A percentile compares a stretch with the other conserved stretches of the same genome.
Evolutionary conservation across 306 rosid species (phyloP).

Genomic region (Cicer chorassanicum): DNA sequence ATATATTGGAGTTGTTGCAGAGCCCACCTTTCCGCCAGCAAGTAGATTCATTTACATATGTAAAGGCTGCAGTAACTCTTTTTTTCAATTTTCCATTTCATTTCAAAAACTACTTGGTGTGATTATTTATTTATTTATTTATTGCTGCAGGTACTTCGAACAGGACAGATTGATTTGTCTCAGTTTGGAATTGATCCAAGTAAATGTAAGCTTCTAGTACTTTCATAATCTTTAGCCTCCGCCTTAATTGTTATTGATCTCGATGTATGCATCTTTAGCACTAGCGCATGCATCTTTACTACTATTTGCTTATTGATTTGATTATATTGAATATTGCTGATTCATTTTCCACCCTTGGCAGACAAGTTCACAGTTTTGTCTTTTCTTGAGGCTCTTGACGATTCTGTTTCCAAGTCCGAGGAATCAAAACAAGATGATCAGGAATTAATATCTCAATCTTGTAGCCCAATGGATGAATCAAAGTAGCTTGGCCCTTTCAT

Average conservation of each 20-base stretch:
- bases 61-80: slow-evolving; percentile 48
- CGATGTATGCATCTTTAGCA: neutral
- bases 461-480: slow-evolving; percentile 84
- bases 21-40: slow-evolving; percentile 97
- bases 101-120: slow-evolving; percentile 22
- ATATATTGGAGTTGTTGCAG: slow-evolving; percentile 84
- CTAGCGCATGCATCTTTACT: too few relatives aligned
- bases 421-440: slow-evolving; percentile 69
- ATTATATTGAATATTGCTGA: slow-evolving; percentile 12
- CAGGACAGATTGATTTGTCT: slow-evolving; percentile 91
- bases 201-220: slow-evolving; percentile 70
- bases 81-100: neutral
- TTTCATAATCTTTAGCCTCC: slow-evolving; percentile 28
- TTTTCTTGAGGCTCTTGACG: slow-evolving; percentile 94
- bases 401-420: slow-evolving; percentile 68
- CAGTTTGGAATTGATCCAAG: slow-evolving; percentile 97
- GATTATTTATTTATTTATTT: slow-evolving; percentile 15
- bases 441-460: slow-evolving; percentile 76
- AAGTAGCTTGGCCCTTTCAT: slow-evolving; percentile 49
- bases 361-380: slow-evolving; percentile 91
- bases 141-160: slow-evolving; percentile 73
- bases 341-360: slow-evolving; percentile 47
- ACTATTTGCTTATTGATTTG: slow-evolving; percentile 4
- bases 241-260: slow-evolving; percentile 7
- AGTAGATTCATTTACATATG: slow-evolving; percentile 92